Conservation (phyloP, 1,139 yeast species). For the Zygosaccharomyces pseudobailii region DNA sequence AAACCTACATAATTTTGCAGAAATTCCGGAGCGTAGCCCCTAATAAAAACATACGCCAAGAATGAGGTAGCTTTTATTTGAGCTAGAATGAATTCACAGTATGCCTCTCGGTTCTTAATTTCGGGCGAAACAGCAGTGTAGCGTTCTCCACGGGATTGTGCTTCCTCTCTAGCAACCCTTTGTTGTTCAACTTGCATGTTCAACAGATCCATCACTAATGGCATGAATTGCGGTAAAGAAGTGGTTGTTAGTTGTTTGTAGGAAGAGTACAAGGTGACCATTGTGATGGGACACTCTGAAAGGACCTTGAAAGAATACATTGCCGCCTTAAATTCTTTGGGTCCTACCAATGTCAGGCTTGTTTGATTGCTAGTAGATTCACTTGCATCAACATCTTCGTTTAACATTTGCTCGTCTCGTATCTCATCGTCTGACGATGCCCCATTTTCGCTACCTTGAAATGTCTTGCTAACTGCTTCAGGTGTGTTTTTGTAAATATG, state of each 20-base stretch:
- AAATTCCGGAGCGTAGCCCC: constrained; percentile 71
- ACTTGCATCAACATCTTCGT: constrained; percentile 5
- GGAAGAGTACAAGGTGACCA: constrained; percentile 86
- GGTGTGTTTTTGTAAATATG: constrained; percentile 79
- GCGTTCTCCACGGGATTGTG: constrained; percentile 51
- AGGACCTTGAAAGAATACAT: constrained; percentile 83
- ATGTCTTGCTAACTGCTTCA: constrained; percentile 62
- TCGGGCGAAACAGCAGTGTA: constrained; percentile 56
- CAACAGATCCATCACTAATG: constrained; percentile 72
- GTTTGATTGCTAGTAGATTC: constrained; percentile 1
- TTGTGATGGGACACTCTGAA: constrained; percentile 95
- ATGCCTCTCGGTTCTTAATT: constrained; percentile 71
- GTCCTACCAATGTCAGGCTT: not conserved
- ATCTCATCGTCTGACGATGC: constrained; percentile 12
- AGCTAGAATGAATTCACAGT: constrained; percentile 87
- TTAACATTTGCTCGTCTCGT: constrained; percentile 10
- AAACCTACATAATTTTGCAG: constrained; percentile 59
- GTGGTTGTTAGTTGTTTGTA: constrained; percentile 72
- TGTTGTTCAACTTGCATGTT: constrained; percentile 73
- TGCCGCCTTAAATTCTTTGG: constrained; percentile 42
- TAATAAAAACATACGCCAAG: constrained; percentile 81
- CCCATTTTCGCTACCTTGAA: constrained; percentile 35
- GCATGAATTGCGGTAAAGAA: constrained; percentile 72
- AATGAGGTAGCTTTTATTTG: constrained; percentile 97
- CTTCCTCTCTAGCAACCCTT: constrained; percentile 59